Evolutionary conservation across 2,329 filamentous ascomycete genomes (phyloP).

Genomic region (Epichloe brachyelytri): DNA sequence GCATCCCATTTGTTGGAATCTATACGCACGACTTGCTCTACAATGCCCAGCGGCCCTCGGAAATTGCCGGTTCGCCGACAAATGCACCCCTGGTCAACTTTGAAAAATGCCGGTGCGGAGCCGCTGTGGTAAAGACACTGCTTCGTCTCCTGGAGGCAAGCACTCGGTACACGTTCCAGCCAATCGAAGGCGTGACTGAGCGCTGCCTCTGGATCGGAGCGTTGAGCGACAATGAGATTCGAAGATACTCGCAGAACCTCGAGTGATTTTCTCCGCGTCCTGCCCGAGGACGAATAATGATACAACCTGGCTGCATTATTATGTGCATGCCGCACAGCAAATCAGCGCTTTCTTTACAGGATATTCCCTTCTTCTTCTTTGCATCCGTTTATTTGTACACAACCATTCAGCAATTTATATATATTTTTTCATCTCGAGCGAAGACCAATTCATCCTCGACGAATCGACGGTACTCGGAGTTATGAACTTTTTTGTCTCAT

Average conservation of each 20-base stretch:
- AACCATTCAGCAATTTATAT: too few relatives aligned
- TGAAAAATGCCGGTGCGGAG: conserved; percentile 64
- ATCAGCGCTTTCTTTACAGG: too few relatives aligned
- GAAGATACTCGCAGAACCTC: conserved; percentile 35
- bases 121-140: conserved; percentile 66
- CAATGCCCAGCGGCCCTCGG: conserved; percentile 66
- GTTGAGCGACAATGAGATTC: conserved; percentile 62
- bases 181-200: conserved; percentile 65
- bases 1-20: conserved; percentile 72
- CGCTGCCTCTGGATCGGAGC: conserved; percentile 79
- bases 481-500: too few relatives aligned
- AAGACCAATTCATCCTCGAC: not conserved
- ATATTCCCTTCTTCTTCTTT: too few relatives aligned
- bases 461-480: not conserved
- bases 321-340: not conserved
- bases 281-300: too few relatives aligned
- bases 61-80: conserved; percentile 54
- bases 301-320: too few relatives aligned
- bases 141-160: conserved; percentile 69
- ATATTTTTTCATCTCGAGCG: not conserved
- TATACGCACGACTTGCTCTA: conserved; percentile 77
- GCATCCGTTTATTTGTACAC: too few relatives aligned
- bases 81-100: conserved; percentile 68
- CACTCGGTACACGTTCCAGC: conserved; percentile 58
- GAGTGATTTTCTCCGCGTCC: conserved; percentile 18